Conservation (phyloP, 495 filamentous ascomycete genomes). For the Trichocladium uniseriatum region DNA sequence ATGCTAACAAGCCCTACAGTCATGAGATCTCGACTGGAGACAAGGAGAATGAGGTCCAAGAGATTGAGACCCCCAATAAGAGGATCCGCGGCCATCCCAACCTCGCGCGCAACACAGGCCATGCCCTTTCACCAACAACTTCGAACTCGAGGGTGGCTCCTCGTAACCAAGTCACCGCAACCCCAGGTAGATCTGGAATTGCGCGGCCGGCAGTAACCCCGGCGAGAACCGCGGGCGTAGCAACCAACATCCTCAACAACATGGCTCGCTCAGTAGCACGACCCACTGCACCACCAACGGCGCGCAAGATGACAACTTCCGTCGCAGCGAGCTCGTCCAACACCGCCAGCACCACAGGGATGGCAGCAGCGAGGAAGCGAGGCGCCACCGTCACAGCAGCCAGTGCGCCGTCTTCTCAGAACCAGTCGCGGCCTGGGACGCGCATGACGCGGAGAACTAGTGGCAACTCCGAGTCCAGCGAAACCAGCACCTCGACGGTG, state of each 20-base stretch:
- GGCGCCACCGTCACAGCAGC: conserved; percentile 20
- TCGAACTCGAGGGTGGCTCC: conserved; percentile 63
- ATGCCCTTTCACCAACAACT: conserved; percentile 71
- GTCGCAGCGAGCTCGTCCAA: not conserved
- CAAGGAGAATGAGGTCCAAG: conserved; percentile 64
- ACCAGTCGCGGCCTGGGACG: conserved; percentile 24
- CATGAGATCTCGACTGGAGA: conserved; percentile 57
- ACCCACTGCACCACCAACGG: conserved; percentile 32
- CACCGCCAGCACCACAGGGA: conserved; percentile 2
- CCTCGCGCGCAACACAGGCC: conserved; percentile 28
- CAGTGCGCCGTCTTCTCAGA: not conserved
- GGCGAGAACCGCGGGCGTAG: conserved; percentile 16
- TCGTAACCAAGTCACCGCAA: conserved; percentile 8
- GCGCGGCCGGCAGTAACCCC: conserved; percentile 5
- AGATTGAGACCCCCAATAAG: conserved; percentile 39
- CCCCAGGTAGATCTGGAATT: not conserved
- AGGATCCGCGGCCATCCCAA: conserved; percentile 23
- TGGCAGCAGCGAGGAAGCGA: conserved; percentile 26
- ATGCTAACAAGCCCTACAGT: conserved; percentile 33
- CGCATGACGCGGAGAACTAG: conserved; percentile 39
- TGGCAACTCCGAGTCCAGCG: conserved; percentile 39
- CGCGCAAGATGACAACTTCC: conserved; percentile 16
- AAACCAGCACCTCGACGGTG: conserved; percentile 39
- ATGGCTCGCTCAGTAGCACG: conserved; percentile 44
- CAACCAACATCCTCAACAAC: conserved; percentile 42